phyloP scores from a whole-genome alignment of 2,329 filamentous ascomycete species.

The Fusarium paranaense region DNA sequence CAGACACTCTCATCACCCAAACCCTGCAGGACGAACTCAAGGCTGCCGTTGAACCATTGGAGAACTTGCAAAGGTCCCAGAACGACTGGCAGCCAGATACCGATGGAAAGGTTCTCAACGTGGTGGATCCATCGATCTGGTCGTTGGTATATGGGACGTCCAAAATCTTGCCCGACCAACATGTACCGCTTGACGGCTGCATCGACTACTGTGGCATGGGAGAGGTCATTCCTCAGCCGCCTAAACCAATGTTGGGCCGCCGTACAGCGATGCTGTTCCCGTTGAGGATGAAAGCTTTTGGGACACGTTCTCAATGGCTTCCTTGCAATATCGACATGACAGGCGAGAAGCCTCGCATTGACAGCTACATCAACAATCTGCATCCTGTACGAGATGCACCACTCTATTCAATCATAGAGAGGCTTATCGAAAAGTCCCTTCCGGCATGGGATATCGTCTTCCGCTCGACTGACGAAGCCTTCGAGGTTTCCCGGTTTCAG shows the following conservation, averaged over 20 bases:
- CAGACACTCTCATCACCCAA: not conserved
- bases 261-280: not conserved
- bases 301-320: not conserved
- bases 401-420: not conserved
- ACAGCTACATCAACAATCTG: not conserved
- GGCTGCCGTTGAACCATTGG: not conserved
- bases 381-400: not conserved
- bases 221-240: not conserved
- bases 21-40: not conserved
- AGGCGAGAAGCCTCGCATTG: not conserved
- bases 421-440: not conserved
- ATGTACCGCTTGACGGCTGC: not conserved
- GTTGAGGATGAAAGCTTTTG: not conserved
- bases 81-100: conserved; percentile 16
- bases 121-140: not conserved
- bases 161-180: not conserved
- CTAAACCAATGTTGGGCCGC: not conserved
- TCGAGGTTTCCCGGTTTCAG: not conserved
- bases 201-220: not conserved
- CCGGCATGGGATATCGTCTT: not conserved
- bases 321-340: not conserved
- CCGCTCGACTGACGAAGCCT: not conserved
- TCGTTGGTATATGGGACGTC: not conserved
- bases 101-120: not conserved
- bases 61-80: not conserved